Evolutionary conservation across 495 filamentous ascomycete genomes (phyloP), one percentile per base, ranked within the genome.

Genomic region (Tricharina praecox): DNA sequence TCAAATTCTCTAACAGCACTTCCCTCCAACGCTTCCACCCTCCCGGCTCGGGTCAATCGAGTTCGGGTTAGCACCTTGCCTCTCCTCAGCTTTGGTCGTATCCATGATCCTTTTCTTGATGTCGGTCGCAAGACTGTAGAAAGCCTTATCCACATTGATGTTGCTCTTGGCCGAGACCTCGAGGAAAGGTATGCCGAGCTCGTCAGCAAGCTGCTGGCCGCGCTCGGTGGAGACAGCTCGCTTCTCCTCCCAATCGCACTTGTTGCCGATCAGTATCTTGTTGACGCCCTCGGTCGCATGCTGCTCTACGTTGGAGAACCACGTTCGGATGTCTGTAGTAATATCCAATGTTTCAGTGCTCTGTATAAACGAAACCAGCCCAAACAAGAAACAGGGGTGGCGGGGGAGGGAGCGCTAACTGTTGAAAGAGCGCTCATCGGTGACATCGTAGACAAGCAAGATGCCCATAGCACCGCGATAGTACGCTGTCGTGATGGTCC

Each of bases 221-320:
- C 81, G 82, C 64, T 96, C 85, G 38, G 81, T 93, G 21, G 85
- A 84, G 16, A 99, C 82, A 15, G 78, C 82, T 52, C 92, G 76
- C 71, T 96, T 99, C 66, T 99, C 90, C 67, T 96, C 88, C 92
- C 92, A 96, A 68, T 99, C 90, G 67, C 90, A 97, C 68, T 99
- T 99, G 72, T 99, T 99, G 57, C 90, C 90, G 50, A 99, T 94
- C 41, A 99, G 78, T 59, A 99, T 96, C 71, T 96, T 99, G 77
- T 96, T 93, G 54, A 99, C 90, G 53, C 92, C 92, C 68, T 96
- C 90, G 50, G 87, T 95, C 40, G 92, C 90, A 68, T 99, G 92
- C 64, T 96, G 88, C 62, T 97, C 90, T 45, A 97, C 90, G 69
- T 97, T 95, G 53, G 85, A 87, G 64, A 97, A 97, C 90, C 90